Conservation (phyloP, 306 rosid genomes). For the Medicago lupulina region DNA sequence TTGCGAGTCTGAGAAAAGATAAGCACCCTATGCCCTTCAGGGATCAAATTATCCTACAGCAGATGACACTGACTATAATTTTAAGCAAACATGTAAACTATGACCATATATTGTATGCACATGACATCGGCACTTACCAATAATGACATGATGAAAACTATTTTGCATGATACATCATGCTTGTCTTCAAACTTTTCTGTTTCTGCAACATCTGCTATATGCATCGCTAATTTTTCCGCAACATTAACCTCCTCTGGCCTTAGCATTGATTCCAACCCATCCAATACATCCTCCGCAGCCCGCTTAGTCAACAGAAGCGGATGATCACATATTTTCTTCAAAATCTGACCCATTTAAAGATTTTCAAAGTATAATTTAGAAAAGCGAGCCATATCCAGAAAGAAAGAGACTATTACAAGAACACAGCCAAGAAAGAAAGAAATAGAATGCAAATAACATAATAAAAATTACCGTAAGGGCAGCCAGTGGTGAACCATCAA, state of each 20-base stretch:
- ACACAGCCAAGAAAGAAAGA: conserved; percentile 24
- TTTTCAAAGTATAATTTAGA: conserved; percentile 17
- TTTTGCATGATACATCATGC: conserved; percentile 80
- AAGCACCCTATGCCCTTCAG: conserved; percentile 82
- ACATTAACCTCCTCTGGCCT: conserved; percentile 70
- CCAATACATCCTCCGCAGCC: conserved; percentile 92
- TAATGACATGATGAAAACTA: conserved; percentile 77
- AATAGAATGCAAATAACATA: conserved; percentile 25
- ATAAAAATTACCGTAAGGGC: conserved; percentile 73
- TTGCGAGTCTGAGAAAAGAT: conserved; percentile 95
- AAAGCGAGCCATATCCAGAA: conserved; percentile 4
- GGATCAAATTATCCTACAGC: conserved; percentile 70
- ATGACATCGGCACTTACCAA: conserved; percentile 59
- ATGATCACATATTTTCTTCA: conserved; percentile 94
- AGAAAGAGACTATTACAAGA: not conserved
- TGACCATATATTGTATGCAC: conserved; percentile 21
- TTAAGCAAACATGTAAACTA: conserved; percentile 29
- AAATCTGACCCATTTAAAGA: conserved; percentile 59
- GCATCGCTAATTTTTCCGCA: conserved; percentile 80
- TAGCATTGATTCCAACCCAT: conserved; percentile 79
- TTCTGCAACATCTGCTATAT: conserved; percentile 79
- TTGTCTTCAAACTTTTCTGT: conserved; percentile 62
- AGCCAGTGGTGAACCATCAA: conserved; percentile 91
- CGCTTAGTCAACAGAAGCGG: conserved; percentile 89
- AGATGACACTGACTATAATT: conserved; percentile 21